A percentile compares a stretch with the other conserved stretches of the same genome.
Evolutionary conservation across 139 green algal species (phyloP).

Genomic region (Tetratostichococcus sp.): DNA sequence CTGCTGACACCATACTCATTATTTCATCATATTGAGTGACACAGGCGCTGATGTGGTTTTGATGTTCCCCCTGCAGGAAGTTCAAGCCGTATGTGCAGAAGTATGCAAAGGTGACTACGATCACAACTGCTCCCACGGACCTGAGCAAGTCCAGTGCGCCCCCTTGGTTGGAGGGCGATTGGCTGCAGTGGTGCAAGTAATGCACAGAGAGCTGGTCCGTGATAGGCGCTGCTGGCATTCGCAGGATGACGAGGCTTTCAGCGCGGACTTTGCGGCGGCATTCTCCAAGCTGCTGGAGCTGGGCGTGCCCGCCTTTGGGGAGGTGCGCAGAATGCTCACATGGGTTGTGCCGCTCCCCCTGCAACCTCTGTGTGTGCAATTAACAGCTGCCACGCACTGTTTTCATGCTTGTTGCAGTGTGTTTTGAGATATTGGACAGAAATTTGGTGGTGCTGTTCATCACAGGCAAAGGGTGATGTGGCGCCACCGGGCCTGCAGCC

Average conservation of each 20-base stretch:
- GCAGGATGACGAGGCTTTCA: conserved; percentile 44
- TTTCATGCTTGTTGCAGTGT: background rate
- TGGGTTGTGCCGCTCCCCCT: background rate
- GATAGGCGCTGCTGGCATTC: background rate
- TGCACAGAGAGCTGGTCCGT: background rate
- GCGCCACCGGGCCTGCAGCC: background rate
- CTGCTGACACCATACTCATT: too few species aligned
- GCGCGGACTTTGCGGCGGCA: conserved; percentile 33
- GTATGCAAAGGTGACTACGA: conserved; percentile 32
- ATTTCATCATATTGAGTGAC: too few species aligned
- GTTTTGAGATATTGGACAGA: background rate
- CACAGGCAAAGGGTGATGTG: background rate
- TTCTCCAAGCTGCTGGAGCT: conserved; percentile 46
- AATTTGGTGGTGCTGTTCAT: background rate
- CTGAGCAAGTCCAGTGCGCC: too few species aligned
- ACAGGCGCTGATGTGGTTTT: too few species aligned
- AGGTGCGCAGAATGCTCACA: background rate
- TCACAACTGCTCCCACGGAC: background rate
- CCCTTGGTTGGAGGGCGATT: background rate
- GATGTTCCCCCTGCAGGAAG: conserved; percentile 51
- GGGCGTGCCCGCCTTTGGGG: conserved; percentile 23
- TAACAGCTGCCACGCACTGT: background rate
- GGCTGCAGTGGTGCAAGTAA: background rate
- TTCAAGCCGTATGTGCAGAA: conserved; percentile 67
- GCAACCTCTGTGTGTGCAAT: background rate